These are phyloP conservation scores for Amphicarpaea edgeworthii DNA, from an alignment of 306 rosid genomes.

Conservation along the genomic window DNA sequence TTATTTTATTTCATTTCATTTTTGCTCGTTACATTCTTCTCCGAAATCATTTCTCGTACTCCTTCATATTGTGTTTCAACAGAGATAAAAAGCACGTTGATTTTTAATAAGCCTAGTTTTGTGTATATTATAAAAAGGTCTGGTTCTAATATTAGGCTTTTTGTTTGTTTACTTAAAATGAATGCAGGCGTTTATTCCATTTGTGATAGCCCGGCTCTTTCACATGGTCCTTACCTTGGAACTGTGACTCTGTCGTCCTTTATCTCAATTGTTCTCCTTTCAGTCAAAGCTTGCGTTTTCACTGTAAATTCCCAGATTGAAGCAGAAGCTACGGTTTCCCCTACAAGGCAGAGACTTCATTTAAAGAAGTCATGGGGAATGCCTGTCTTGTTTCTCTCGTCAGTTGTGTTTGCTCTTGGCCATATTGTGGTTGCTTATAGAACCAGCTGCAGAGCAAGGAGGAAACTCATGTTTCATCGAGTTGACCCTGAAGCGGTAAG, in stretches of 20 bases:
- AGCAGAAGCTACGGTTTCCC: constrained; percentile 83
- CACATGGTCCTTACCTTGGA: constrained; percentile 98
- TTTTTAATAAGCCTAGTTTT: constrained; percentile 24
- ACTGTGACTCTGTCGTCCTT: constrained; percentile 84
- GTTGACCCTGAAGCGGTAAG: constrained; percentile 96
- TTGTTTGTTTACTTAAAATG: constrained; percentile 6
- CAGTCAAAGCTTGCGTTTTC: constrained; percentile 89
- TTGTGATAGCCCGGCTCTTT: constrained; percentile 91
- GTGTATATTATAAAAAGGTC: neutral
- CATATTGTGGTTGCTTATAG: constrained; percentile 96
- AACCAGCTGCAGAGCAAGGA: constrained; percentile 96
- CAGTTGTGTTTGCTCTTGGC: constrained; percentile 96
- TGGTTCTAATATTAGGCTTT: constrained; percentile 31
- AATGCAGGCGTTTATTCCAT: constrained; percentile 88
- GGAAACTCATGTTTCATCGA: constrained; percentile 87
- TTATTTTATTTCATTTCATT: neutral
- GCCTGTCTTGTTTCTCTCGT: constrained; percentile 94
- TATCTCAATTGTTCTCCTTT: constrained; percentile 78
- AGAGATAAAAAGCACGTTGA: no score
- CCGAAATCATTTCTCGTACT: constrained; percentile 25
- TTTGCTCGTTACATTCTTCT: neutral
- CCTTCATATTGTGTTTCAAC: no score
- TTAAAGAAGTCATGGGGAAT: constrained; percentile 99
- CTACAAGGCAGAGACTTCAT: constrained; percentile 79
- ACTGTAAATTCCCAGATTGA: constrained; percentile 85